phyloP scores from a whole-genome alignment of 2,329 filamentous ascomycete species.

The Lasiodiplodia theobromae region DNA sequence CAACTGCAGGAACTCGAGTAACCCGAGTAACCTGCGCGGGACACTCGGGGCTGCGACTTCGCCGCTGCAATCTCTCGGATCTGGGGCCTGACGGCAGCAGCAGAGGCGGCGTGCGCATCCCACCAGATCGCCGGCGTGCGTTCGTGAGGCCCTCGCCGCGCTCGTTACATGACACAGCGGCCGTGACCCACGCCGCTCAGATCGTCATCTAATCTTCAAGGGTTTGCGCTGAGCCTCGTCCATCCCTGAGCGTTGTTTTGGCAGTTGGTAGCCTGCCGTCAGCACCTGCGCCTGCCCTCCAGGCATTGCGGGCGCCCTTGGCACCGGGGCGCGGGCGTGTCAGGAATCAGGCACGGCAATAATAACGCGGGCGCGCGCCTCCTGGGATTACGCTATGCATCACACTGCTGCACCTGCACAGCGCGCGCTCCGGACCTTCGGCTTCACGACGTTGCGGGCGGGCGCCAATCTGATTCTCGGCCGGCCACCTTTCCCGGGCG shows the following conservation, averaged over 20 bases:
- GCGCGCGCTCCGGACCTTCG: constrained; percentile 25
- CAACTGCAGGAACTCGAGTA: not conserved
- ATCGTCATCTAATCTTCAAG: constrained; percentile 30
- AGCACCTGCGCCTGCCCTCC: constrained; percentile 18
- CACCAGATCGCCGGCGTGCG: constrained; percentile 16
- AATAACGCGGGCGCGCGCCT: constrained; percentile 23
- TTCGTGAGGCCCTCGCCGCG: constrained; percentile 1
- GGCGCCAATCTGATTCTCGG: constrained; percentile 23
- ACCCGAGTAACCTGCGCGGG: not conserved
- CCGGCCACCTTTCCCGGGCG: constrained; percentile 25
- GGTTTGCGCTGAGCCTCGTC: constrained; percentile 25
- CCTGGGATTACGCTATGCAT: constrained; percentile 24
- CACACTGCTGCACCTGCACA: constrained; percentile 6
- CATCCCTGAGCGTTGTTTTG: constrained; percentile 29
- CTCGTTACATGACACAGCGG: constrained; percentile 29
- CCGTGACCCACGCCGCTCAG: constrained; percentile 26
- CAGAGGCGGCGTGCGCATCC: not conserved
- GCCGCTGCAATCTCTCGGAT: constrained; percentile 13
- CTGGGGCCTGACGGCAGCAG: constrained; percentile 10
- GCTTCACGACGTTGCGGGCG: constrained; percentile 28
- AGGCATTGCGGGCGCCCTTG: constrained; percentile 23
- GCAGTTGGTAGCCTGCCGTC: not conserved
- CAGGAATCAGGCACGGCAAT: constrained; percentile 26
- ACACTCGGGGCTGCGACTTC: not conserved
- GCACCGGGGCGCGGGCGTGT: constrained; percentile 23